These are phyloP conservation scores for Volvox reticuliferus DNA, from an alignment of 139 green algal species.

Conservation along the genomic window DNA sequence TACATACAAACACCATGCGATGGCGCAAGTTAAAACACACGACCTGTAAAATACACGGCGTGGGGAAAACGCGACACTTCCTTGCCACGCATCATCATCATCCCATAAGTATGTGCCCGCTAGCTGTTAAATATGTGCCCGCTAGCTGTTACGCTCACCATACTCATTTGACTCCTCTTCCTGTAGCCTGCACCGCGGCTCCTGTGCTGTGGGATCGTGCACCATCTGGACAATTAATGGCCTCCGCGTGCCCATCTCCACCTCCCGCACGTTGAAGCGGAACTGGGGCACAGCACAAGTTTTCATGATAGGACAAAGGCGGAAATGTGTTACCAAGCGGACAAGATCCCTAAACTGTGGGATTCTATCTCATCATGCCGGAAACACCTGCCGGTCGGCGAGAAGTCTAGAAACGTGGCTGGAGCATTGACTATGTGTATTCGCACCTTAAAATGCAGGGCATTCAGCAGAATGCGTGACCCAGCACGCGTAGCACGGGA, in stretches of 20 bases:
- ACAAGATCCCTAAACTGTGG: too few species aligned
- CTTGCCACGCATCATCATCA: neutral
- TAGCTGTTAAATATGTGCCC: neutral
- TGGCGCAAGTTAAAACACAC: too few species aligned
- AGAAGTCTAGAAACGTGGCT: too few species aligned
- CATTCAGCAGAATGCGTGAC: too few species aligned
- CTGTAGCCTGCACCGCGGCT: conserved; percentile 88
- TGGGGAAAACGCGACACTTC: neutral
- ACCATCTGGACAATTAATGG: conserved; percentile 90
- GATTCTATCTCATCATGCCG: too few species aligned
- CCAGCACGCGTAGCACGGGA: too few species aligned
- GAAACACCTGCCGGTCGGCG: too few species aligned
- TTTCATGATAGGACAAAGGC: neutral
- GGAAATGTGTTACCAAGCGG: too few species aligned
- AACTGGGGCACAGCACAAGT: conserved; percentile 67
- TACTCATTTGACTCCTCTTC: conserved; percentile 90
- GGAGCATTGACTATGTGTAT: too few species aligned
- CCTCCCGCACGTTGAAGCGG: conserved; percentile 91
- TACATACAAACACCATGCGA: neutral
- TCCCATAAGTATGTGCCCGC: neutral
- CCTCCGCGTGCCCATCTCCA: conserved; percentile 93
- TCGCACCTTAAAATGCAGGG: too few species aligned
- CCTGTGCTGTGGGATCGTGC: conserved; percentile 80
- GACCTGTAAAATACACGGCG: too few species aligned
- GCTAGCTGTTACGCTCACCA: conserved; percentile 28